Evolutionary conservation across 768 basidiomycete genomes (phyloP), one percentile per base, ranked within the genome.

Genomic region (Termitomyces sp.): DNA sequence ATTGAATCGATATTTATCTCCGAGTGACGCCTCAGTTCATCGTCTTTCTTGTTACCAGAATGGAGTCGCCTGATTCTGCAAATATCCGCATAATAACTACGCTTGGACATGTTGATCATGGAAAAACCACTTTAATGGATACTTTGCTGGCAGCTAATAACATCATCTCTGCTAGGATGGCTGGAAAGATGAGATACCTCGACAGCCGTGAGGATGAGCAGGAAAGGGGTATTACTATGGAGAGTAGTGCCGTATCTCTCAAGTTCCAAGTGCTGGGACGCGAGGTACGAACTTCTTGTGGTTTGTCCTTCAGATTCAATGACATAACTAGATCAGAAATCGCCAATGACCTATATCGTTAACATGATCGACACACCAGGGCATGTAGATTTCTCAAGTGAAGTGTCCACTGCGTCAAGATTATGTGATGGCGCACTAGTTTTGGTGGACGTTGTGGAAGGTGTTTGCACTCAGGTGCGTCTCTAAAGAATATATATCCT

Each of bases 361-460:
- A 98, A 97, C 68, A 88, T 98, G 80, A 96, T 99, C 61, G 97
- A 99, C 71, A 98, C 97, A 0, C 97, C 97, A 16, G 97, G 97
- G 3, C 97, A 99, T 74, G 96, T 99, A 24, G 97, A 98, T 71
- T 99, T 99, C 64, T 95, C 94, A 0, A 94, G 88, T 55, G 97
- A 98, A 69, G 97, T 99, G 0, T 98, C 94, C 1, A 91, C 93
- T 1, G 94, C 96, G 22, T 92, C 94, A 13, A 78, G 95, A 50
- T 68, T 99, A 26, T 97, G 94, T 64, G 97, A 98, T 71, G 97
- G 97, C 14, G 94, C 96, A 2, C 79, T 99, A 6, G 90, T 99
- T 41, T 76, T 99, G 5, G 94, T 99, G 1, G 97, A 99, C 69
- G 94, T 92, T 2, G 93, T 98, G 1, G 97, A 98, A 74, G 97